Evolutionary conservation across 352 stramenopile genomes (phyloP).

Genomic region (Globisporangium viniferum): DNA sequence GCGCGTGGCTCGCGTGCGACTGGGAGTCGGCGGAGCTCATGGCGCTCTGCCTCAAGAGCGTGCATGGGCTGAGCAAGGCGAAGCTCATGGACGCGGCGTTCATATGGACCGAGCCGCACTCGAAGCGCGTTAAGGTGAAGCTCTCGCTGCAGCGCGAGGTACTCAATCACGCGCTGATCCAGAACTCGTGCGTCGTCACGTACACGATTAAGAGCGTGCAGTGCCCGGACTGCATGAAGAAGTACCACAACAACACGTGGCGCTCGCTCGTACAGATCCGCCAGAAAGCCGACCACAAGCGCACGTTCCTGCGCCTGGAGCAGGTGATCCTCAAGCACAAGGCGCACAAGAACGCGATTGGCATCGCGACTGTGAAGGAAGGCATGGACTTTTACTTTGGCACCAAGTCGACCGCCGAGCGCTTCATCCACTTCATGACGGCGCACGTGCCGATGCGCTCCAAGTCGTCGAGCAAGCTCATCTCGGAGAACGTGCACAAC

Average conservation of each 20-base stretch:
- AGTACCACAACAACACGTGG: constrained; percentile 72
- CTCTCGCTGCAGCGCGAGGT: constrained; percentile 71
- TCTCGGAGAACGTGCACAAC: constrained; percentile 70
- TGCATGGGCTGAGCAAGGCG: constrained; percentile 54
- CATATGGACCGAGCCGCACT: constrained; percentile 84
- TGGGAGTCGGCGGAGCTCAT: constrained; percentile 78
- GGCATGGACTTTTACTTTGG: constrained; percentile 83
- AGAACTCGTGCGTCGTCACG: constrained; percentile 64
- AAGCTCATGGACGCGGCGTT: constrained; percentile 79
- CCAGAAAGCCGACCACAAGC: constrained; percentile 72
- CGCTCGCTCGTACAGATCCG: constrained; percentile 70
- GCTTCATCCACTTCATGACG: constrained; percentile 62
- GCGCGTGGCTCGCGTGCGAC: constrained; percentile 56
- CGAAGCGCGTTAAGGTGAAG: constrained; percentile 72
- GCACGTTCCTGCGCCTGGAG: constrained; percentile 68
- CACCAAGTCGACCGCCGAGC: constrained; percentile 46
- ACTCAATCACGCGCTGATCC: constrained; percentile 62
- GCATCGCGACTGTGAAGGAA: constrained; percentile 62
- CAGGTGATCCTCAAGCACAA: constrained; percentile 76
- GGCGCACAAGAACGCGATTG: constrained; percentile 58
- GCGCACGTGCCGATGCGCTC: constrained; percentile 62
- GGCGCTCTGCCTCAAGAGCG: constrained; percentile 73
- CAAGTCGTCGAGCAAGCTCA: constrained; percentile 70
- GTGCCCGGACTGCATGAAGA: constrained; percentile 71
- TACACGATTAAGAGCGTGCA: constrained; percentile 62